Base-by-base conservation (phyloP, 768 basidiomycete genomes). In the Kwoniella sp. region DNA sequence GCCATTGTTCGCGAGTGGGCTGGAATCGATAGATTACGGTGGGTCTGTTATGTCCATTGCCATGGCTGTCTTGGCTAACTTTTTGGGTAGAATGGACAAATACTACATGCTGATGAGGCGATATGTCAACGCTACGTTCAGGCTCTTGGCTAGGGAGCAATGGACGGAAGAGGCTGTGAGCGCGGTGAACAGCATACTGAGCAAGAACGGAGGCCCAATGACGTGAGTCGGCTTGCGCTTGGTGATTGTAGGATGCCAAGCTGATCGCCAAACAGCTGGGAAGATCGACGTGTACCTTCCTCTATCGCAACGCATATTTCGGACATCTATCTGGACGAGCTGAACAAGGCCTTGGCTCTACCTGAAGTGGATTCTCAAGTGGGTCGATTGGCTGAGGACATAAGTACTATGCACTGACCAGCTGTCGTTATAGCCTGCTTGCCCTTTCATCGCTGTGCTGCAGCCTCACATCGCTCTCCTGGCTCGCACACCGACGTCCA, bases 81-180 rank as follows among this genome's bases (percentile, higher is more conserved):
- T n/a, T n/a, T n/a, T n/a, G n/a, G n/a, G n/a, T n/a, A 95, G 92
- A 62, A 84, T 96, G 72, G 93, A 99, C 80, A 99, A 99, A 73
- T 98, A 88, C 73, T 92, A 93, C 71, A 84, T 96, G 83, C 85
- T 99, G 39, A 83, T 96, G 53, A 81, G 93, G 53, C 81, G 86
- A 59, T 96, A 89, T 67, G 79, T 88, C 47, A 87, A 91, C 64
- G 88, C 85, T 1, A 82, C 86, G 1, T 92, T 98, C 74, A 78
- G 85, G 28, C 80, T 95, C 17, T 79, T 98, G 22, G 79, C 84
- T 31, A 80, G 84, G 38, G 73, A 75, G 19, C 77, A 80, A 39
- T 99, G 92, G 92, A 81, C 84, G 6, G 60, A 70, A 22, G 62
- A 72, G 6, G 70, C 77, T 4, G 80, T 84, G 44, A 67, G 77